Percentiles rank a stretch among this genome's conserved stretches.
phyloP scores from a whole-genome alignment of 345 rosid genomes.

The Raphanus sativus region DNA sequence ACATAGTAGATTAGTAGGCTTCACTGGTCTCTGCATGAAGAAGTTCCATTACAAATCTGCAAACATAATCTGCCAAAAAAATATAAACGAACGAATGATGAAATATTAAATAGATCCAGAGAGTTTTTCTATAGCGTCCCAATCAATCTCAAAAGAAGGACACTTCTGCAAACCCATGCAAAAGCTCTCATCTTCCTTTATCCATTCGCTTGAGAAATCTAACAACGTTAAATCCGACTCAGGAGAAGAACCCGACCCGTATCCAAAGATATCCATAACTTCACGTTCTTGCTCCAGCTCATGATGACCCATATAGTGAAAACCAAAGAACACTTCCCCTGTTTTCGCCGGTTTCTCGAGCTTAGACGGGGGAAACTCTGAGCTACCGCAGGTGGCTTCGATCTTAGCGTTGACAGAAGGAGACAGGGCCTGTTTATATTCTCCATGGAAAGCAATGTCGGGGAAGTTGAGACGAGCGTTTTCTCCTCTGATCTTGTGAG shows the following conservation, averaged over 20 bases:
- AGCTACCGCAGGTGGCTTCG: slow-evolving; percentile 59
- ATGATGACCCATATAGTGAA: slow-evolving; percentile 24
- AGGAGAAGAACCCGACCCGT: slow-evolving; percentile 33
- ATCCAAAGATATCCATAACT: slow-evolving; percentile 6
- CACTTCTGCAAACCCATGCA: slow-evolving; percentile 53
- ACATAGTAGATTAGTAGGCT: not conserved
- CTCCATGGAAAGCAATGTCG: slow-evolving; percentile 41
- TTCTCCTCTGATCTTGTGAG: slow-evolving; percentile 77
- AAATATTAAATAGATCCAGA: slow-evolving; percentile 36
- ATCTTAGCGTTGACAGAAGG: slow-evolving; percentile 78
- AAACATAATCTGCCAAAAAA: not conserved
- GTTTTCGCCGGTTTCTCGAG: slow-evolving; percentile 43
- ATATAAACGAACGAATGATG: not conserved
- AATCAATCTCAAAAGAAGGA: slow-evolving; percentile 86
- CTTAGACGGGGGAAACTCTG: slow-evolving; percentile 32
- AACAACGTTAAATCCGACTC: slow-evolving; percentile 31
- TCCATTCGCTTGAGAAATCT: slow-evolving; percentile 32
- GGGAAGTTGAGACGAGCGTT: slow-evolving; percentile 89
- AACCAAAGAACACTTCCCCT: slow-evolving; percentile 21
- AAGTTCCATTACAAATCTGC: slow-evolving; percentile 48
- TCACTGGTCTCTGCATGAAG: slow-evolving; percentile 43
- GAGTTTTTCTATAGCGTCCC: slow-evolving; percentile 59
- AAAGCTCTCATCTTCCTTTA: slow-evolving; percentile 44
- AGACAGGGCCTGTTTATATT: slow-evolving; percentile 59
- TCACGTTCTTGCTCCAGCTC: slow-evolving; percentile 26